Conservation (phyloP, 495 filamentous ascomycete species). For the Collariella sp. region DNA sequence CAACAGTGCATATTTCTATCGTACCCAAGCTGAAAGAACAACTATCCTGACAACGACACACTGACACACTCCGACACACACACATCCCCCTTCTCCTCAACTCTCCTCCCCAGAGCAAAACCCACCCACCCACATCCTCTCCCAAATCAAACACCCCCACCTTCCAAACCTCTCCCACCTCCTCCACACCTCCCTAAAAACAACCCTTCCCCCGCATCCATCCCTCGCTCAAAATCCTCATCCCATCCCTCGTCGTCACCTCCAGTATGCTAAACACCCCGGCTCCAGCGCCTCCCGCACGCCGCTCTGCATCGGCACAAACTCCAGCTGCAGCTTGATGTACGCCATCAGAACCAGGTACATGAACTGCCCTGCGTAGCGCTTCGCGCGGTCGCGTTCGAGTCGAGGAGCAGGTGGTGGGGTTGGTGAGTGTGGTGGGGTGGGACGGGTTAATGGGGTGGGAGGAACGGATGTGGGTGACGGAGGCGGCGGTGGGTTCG, state of each 20-base stretch:
- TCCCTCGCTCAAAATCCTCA: conserved; percentile 57
- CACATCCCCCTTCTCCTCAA: not conserved
- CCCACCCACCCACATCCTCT: not conserved
- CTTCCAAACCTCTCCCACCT: conserved; percentile 61
- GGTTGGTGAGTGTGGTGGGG: conserved; percentile 16
- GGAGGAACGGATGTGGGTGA: too few relatives aligned
- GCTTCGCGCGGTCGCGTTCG: conserved; percentile 66
- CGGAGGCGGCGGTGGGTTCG: conserved; percentile 67
- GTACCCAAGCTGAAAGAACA: too few relatives aligned
- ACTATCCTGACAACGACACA: too few relatives aligned
- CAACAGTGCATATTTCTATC: too few relatives aligned
- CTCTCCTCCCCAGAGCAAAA: not conserved
- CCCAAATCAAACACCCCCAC: conserved; percentile 47
- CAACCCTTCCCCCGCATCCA: conserved; percentile 61
- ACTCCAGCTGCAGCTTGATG: conserved; percentile 54
- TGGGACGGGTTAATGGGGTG: too few relatives aligned
- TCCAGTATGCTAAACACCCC: conserved; percentile 62
- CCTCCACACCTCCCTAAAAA: conserved; percentile 64
- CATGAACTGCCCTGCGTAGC: conserved; percentile 66
- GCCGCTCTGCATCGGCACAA: conserved; percentile 33
- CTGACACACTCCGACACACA: too few relatives aligned
- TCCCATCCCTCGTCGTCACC: conserved; percentile 52
- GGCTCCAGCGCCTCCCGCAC: conserved; percentile 62
- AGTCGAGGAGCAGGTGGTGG: conserved; percentile 42
- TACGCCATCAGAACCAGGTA: conserved; percentile 65